Percentiles rank a stretch among this genome's conserved stretches.
Conservation (phyloP, 2,329 filamentous ascomycete genomes). For the Ophiosphaerella narmari region DNA sequence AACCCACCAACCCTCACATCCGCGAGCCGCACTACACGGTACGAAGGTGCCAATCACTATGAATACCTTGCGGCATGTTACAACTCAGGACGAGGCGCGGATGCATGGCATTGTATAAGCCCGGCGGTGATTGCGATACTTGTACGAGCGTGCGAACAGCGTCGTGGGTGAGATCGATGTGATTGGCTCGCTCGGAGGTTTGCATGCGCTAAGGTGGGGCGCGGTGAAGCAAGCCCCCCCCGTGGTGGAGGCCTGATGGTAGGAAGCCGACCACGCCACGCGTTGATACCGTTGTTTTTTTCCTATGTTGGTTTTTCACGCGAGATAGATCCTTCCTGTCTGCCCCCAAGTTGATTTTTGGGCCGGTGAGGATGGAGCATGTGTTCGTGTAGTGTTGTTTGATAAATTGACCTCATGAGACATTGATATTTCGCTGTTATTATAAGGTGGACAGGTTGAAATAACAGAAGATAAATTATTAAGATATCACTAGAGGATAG, state of each 20-base stretch:
- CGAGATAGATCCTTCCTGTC: too few relatives aligned
- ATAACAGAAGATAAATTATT: too few relatives aligned
- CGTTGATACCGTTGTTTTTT: not conserved
- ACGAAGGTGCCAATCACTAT: constrained; percentile 4
- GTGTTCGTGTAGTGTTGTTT: too few relatives aligned
- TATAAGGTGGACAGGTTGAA: too few relatives aligned
- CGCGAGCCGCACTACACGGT: not conserved
- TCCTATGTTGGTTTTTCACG: too few relatives aligned
- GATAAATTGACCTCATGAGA: too few relatives aligned
- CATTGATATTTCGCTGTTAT: too few relatives aligned
- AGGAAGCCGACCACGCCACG: not conserved
- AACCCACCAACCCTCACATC: not conserved
- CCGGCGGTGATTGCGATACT: not conserved
- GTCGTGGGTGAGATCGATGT: not conserved
- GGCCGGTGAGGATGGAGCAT: too few relatives aligned
- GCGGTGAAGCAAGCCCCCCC: not conserved
- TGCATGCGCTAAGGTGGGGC: not conserved
- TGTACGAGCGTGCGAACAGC: constrained; percentile 7
- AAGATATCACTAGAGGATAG: too few relatives aligned
- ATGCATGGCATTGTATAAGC: not conserved
- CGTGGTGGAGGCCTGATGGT: not conserved
- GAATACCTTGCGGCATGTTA: not conserved
- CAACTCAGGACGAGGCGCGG: constrained; percentile 2
- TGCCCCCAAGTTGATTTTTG: too few relatives aligned
- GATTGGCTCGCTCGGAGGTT: not conserved